phyloP scores from a whole-genome alignment of 2,329 filamentous ascomycete genomes.

The Fusarium siculi region DNA sequence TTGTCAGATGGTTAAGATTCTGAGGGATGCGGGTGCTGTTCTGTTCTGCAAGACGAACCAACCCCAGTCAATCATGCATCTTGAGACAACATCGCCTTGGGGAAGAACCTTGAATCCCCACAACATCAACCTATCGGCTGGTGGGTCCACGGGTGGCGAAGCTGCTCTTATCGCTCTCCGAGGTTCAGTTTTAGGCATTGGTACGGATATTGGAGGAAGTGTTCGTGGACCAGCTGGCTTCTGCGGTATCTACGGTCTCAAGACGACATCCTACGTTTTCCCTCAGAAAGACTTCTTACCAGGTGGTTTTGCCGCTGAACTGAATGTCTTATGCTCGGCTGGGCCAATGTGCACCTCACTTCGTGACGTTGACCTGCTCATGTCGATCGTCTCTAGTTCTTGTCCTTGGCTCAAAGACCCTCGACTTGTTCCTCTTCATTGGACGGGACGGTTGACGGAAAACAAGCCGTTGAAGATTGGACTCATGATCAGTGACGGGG shows the following conservation, averaged over 20 bases:
- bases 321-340: slow-evolving; percentile 49
- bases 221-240: slow-evolving; percentile 45
- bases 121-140: slow-evolving; percentile 67
- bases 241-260: slow-evolving; percentile 44
- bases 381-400: slow-evolving; percentile 36
- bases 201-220: slow-evolving; percentile 53
- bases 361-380: slow-evolving; percentile 50
- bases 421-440: slow-evolving; percentile 45
- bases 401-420: slow-evolving; percentile 48
- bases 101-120: slow-evolving; percentile 70
- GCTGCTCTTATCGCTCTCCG: slow-evolving; percentile 52
- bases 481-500: slow-evolving; percentile 53
- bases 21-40: slow-evolving; percentile 66
- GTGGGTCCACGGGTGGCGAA: slow-evolving; percentile 71
- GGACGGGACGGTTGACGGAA: slow-evolving; percentile 24
- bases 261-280: slow-evolving; percentile 38
- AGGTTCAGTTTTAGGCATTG: slow-evolving; percentile 52
- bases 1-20: slow-evolving; percentile 65
- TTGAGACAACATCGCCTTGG: slow-evolving; percentile 69
- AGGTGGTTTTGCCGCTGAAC: slow-evolving; percentile 42
- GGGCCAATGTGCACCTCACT: slow-evolving; percentile 49
- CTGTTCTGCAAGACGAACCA: slow-evolving; percentile 66
- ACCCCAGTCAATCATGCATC: slow-evolving; percentile 63
- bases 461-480: slow-evolving; percentile 51
- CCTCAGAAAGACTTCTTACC: slow-evolving; percentile 43